phyloP scores from a whole-genome alignment of 1,284 basidiomycete genomes.

The Ganoderma lingzhi region DNA sequence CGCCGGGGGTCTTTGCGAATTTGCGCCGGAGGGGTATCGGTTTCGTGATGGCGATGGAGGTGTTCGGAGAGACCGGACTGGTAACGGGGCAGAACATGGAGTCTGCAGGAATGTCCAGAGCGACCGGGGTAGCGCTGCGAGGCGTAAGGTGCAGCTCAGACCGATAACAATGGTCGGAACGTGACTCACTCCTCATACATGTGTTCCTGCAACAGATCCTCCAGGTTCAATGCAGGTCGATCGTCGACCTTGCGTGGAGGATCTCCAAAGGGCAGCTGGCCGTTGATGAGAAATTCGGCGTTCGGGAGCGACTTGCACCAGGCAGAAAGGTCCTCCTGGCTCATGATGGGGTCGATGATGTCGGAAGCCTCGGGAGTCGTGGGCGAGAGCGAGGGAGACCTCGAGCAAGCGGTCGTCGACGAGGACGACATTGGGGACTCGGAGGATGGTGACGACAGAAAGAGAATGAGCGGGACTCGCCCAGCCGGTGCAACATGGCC shows the following conservation, averaged over 20 bases:
- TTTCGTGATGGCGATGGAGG: slow-evolving; percentile 49
- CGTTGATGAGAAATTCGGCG: slow-evolving; percentile 44
- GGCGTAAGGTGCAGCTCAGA: slow-evolving; percentile 29
- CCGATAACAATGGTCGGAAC: slow-evolving; percentile 19
- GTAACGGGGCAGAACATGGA: slow-evolving; percentile 32
- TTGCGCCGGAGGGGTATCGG: slow-evolving; percentile 64
- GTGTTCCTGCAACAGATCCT: slow-evolving; percentile 75
- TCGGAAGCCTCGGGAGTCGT: slow-evolving; percentile 72
- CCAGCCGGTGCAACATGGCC: slow-evolving; percentile 7
- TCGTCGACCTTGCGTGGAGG: slow-evolving; percentile 47
- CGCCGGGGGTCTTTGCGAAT: slow-evolving; percentile 59
- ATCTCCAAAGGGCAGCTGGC: slow-evolving; percentile 34
- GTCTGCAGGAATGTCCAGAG: slow-evolving; percentile 19
- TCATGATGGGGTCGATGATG: slow-evolving; percentile 53
- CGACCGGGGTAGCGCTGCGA: slow-evolving; percentile 24
- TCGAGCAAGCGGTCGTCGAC: slow-evolving; percentile 57
- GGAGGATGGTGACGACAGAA: slow-evolving; percentile 11
- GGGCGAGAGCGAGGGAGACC: slow-evolving; percentile 76
- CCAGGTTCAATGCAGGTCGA: slow-evolving; percentile 64
- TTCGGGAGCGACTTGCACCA: slow-evolving; percentile 64
- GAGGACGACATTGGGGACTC: slow-evolving; percentile 56
- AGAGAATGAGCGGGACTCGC: slow-evolving; percentile 13
- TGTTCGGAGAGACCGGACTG: slow-evolving; percentile 24
- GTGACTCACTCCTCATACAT: slow-evolving; percentile 74
- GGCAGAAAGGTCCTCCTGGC: slow-evolving; percentile 61